phyloP scores from a whole-genome alignment of 2,329 filamentous ascomycete species.

The Fusarium scirpi region DNA sequence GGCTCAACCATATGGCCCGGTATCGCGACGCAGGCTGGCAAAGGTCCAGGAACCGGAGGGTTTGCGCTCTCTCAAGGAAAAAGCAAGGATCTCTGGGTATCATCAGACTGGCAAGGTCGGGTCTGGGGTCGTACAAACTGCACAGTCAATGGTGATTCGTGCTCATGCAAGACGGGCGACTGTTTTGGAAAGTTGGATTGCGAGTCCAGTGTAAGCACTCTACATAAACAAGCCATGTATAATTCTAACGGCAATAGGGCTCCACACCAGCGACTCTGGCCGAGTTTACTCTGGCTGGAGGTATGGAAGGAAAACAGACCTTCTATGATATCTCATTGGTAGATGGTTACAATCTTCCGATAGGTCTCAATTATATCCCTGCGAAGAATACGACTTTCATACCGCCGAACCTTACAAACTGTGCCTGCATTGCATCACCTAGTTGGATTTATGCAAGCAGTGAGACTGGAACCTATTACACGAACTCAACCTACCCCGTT shows the following conservation, averaged over 20 bases:
- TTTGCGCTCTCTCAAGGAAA: slow-evolving; percentile 73
- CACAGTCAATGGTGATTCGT: slow-evolving; percentile 75
- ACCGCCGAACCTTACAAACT: slow-evolving; percentile 81
- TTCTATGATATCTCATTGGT: slow-evolving; percentile 90
- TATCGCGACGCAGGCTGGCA: slow-evolving; percentile 78
- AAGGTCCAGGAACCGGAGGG: slow-evolving; percentile 73
- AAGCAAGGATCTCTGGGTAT: slow-evolving; percentile 72
- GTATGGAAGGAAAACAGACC: slow-evolving; percentile 69
- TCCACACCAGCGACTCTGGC: slow-evolving; percentile 80
- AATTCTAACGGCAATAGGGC: slow-evolving; percentile 62
- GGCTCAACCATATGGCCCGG: slow-evolving; percentile 80
- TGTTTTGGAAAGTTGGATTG: slow-evolving; percentile 79
- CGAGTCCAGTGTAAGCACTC: slow-evolving; percentile 70
- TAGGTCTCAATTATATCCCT: slow-evolving; percentile 72
- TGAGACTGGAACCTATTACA: slow-evolving; percentile 67
- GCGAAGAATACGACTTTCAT: slow-evolving; percentile 73
- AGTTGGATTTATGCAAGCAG: slow-evolving; percentile 69
- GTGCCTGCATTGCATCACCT: slow-evolving; percentile 78
- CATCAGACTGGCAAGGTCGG: slow-evolving; percentile 81
- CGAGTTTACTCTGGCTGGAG: slow-evolving; percentile 82
- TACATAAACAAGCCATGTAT: not conserved
- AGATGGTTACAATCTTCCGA: slow-evolving; percentile 84
- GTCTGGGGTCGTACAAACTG: slow-evolving; percentile 89
- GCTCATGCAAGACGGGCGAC: slow-evolving; percentile 80
- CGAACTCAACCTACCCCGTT: slow-evolving; percentile 74